Conservation (phyloP, 495 filamentous ascomycete species). For the Penicillium steckii region DNA sequence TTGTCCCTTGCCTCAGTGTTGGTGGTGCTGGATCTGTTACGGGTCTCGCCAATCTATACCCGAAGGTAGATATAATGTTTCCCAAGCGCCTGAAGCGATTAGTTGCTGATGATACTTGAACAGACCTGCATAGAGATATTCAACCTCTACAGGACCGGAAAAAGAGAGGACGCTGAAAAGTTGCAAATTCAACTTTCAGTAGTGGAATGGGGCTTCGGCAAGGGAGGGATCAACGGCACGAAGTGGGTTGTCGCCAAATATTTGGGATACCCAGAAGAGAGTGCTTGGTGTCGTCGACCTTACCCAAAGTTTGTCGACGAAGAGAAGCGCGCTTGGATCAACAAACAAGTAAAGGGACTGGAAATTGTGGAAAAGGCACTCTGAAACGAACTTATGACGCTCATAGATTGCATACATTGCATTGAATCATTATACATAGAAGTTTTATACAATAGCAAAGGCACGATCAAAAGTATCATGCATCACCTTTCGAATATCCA, state of each 20-base stretch:
- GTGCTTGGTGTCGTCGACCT: conserved; percentile 37
- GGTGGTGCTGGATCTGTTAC: conserved; percentile 11
- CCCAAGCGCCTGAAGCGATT: background rate
- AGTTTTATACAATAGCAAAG: conserved; percentile 39
- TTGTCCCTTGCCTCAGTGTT: conserved; percentile 6
- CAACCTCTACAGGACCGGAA: conserved; percentile 30
- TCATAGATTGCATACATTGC: conserved; percentile 11
- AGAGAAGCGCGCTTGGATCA: conserved; percentile 23
- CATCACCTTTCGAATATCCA: conserved; percentile 38
- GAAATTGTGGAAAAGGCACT: background rate
- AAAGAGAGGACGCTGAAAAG: conserved; percentile 32
- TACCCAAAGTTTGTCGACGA: conserved; percentile 34
- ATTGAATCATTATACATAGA: conserved; percentile 6
- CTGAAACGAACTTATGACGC: background rate
- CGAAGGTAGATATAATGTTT: conserved; percentile 3
- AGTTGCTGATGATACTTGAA: background rate
- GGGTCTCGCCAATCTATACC: conserved; percentile 8
- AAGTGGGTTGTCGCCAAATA: conserved; percentile 41
- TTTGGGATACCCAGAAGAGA: conserved; percentile 35
- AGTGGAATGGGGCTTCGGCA: conserved; percentile 41
- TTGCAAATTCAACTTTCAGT: conserved; percentile 33
- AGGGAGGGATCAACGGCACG: conserved; percentile 41
- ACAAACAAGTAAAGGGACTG: conserved; percentile 8
- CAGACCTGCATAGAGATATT: conserved; percentile 28
- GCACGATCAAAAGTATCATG: conserved; percentile 29